Percentiles rank a stretch among this genome's conserved stretches.
phyloP scores from a whole-genome alignment of 306 rosid genomes.

The Casuarina equisetifolia region DNA sequence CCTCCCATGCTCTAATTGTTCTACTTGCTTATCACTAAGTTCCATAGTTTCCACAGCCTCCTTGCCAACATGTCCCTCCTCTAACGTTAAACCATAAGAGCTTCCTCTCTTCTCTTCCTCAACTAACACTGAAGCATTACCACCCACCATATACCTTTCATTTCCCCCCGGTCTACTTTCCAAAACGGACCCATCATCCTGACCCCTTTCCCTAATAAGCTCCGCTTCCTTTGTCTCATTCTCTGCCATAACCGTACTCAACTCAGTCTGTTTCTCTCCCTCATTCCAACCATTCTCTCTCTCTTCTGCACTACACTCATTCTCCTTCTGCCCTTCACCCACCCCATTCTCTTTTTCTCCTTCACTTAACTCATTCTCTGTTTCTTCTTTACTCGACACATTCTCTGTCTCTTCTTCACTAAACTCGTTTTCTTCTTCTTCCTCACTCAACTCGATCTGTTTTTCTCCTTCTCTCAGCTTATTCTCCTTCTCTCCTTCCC shows the following conservation, averaged over 20 bases:
- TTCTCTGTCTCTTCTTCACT: conserved; percentile 12
- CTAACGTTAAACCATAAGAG: conserved; percentile 30
- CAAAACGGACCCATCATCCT: conserved; percentile 28
- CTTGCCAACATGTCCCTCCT: conserved; percentile 37
- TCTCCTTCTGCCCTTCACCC: conserved; percentile 34
- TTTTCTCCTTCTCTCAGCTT: conserved; percentile 17
- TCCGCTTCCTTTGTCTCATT: conserved; percentile 42
- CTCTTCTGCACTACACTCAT: conserved; percentile 11
- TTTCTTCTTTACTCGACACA: conserved; percentile 29
- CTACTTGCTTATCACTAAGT: conserved; percentile 40
- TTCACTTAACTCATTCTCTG: conserved; percentile 27
- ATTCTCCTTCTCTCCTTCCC: conserved; percentile 34
- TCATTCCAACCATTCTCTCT: not conserved
- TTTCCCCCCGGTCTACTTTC: conserved; percentile 26
- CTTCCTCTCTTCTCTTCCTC: conserved; percentile 40
- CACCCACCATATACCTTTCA: conserved; percentile 36
- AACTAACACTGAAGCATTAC: not conserved
- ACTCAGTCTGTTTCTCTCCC: conserved; percentile 6
- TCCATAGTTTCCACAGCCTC: conserved; percentile 34
- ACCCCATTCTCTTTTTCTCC: conserved; percentile 3
- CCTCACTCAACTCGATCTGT: conserved; percentile 34
- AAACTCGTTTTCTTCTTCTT: conserved; percentile 31
- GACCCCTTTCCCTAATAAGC: conserved; percentile 21
- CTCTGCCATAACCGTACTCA: conserved; percentile 21
- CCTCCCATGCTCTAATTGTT: conserved; percentile 37